Evolutionary conservation across 208 protist species (phyloP).

Genomic region (Acanthamoeba triangularis): DNA sequence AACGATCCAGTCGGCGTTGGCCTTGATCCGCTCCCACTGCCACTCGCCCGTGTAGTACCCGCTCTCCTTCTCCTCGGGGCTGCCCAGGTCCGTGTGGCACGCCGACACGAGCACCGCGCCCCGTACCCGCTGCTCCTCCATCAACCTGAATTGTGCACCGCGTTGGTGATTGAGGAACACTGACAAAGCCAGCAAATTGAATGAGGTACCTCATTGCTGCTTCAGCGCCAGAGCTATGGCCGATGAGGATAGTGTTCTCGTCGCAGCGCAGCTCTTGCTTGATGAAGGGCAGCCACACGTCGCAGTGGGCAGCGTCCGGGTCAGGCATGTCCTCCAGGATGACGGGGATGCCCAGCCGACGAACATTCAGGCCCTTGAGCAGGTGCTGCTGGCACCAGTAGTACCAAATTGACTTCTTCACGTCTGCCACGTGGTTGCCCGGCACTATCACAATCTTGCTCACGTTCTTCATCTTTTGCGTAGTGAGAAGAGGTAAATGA

Average conservation of each 20-base stretch:
- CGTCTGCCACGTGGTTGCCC: background rate
- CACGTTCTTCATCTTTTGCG: background rate
- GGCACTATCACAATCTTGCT: constrained; percentile 26
- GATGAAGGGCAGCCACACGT: constrained; percentile 56
- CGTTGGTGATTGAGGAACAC: no score
- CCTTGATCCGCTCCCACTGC: constrained; percentile 24
- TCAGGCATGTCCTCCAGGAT: constrained; percentile 40
- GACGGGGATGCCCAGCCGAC: background rate
- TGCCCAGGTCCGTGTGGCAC: constrained; percentile 25
- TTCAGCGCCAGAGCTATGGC: constrained; percentile 4
- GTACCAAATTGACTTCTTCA: constrained; percentile 19
- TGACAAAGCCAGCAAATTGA: background rate
- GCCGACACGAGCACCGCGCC: constrained; percentile 13
- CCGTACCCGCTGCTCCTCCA: background rate
- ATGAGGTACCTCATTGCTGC: background rate
- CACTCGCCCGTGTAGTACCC: constrained; percentile 52
- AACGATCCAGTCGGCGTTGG: constrained; percentile 22
- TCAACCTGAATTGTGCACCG: background rate
- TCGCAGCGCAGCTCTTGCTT: constrained; percentile 16
- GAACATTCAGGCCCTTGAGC: background rate
- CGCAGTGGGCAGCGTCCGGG: background rate
- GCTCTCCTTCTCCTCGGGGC: background rate
- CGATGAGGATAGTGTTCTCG: constrained; percentile 24
- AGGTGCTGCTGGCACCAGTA: background rate
- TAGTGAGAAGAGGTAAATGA: no score